These are phyloP conservation scores for Kwoniella botswanensis DNA, from an alignment of 768 basidiomycete species.

Conservation along the genomic window DNA sequence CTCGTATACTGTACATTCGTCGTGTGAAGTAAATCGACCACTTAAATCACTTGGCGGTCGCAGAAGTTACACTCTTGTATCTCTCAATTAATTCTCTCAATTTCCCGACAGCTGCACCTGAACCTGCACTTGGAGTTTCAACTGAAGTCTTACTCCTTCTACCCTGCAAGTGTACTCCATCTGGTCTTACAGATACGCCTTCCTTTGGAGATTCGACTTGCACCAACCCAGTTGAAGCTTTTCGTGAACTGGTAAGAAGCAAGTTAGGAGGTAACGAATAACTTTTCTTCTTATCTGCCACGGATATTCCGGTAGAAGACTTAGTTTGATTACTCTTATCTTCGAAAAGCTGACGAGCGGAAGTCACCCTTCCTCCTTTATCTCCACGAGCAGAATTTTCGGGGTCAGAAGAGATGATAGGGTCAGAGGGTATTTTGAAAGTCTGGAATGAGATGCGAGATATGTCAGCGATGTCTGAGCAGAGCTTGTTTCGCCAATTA, in stretches of 20 bases:
- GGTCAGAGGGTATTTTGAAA: not conserved
- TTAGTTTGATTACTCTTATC: not conserved
- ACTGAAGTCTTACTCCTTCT: not conserved
- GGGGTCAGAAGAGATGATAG: not conserved
- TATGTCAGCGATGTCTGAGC: no score
- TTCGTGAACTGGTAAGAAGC: not conserved
- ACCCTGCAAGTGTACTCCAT: no score
- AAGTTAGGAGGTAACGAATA: not conserved
- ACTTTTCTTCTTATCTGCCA: not conserved
- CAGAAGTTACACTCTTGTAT: not conserved
- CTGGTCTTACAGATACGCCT: not conserved
- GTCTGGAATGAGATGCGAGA: not conserved
- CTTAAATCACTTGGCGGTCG: not conserved
- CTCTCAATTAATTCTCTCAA: not conserved
- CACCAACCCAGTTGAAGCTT: not conserved
- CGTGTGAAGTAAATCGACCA: not conserved
- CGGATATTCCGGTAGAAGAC: not conserved
- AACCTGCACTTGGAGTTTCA: not conserved
- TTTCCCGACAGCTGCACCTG: not conserved
- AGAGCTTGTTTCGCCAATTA: no score
- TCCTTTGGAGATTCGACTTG: not conserved
- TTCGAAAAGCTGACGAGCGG: constrained; percentile 2
- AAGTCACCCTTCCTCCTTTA: constrained; percentile 3
- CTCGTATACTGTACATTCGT: no score
- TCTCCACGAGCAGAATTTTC: not conserved